Evolutionary conservation across 768 basidiomycete species (phyloP).

Genomic region (Botryobasidium botryosum): DNA sequence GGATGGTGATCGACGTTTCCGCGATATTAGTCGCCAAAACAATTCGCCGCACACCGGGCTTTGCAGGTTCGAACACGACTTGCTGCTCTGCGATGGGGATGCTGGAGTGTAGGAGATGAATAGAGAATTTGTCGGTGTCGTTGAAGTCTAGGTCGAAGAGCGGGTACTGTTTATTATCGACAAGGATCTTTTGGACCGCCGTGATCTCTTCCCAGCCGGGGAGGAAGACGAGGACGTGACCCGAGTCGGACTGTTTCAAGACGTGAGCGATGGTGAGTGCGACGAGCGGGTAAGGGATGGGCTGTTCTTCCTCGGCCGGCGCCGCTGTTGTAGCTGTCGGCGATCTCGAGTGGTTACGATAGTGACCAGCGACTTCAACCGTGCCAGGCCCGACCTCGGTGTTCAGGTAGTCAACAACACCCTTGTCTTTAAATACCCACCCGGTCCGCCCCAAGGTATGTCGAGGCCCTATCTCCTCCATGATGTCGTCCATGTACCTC

Average conservation of each 20-base stretch:
- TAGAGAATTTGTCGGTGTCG: slow-evolving; percentile 37
- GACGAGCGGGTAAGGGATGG: slow-evolving; percentile 65
- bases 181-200: slow-evolving; percentile 46
- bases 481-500: slow-evolving; percentile 62
- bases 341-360: not conserved
- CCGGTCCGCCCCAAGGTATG: slow-evolving; percentile 17
- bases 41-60: slow-evolving; percentile 59
- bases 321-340: not conserved
- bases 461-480: slow-evolving; percentile 29
- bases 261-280: slow-evolving; percentile 70
- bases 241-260: slow-evolving; percentile 51
- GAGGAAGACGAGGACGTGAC: slow-evolving; percentile 79
- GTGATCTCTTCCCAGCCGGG: slow-evolving; percentile 91
- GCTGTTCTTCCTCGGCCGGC: slow-evolving; percentile 30
- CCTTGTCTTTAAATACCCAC: slow-evolving; percentile 59
- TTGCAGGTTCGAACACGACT: slow-evolving; percentile 71
- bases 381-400: slow-evolving; percentile 39
- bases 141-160: slow-evolving; percentile 42
- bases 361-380: slow-evolving; percentile 11
- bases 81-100: slow-evolving; percentile 83
- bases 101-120: slow-evolving; percentile 79
- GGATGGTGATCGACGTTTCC: slow-evolving; percentile 89
- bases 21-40: slow-evolving; percentile 93
- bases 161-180: slow-evolving; percentile 27
- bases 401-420: slow-evolving; percentile 51